Percentiles rank a stretch among this genome's conserved stretches.
These are phyloP conservation scores for Dendrobium nobile DNA, from an alignment of 106 monocot species.

Conservation along the genomic window DNA sequence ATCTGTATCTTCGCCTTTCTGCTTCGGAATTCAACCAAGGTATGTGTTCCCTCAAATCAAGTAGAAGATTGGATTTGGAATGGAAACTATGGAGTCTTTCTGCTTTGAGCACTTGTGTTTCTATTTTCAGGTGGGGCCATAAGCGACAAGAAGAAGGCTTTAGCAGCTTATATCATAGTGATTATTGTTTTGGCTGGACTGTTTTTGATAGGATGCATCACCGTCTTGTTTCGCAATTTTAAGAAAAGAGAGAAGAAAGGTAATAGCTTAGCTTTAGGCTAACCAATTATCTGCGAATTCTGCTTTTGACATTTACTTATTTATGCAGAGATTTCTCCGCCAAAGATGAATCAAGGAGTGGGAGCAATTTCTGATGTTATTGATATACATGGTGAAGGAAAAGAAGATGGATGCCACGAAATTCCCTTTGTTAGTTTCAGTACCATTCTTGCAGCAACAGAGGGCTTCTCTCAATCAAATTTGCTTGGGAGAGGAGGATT, in stretches of 20 bases:
- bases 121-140: not conserved
- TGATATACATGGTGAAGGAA: not conserved
- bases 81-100: not conserved
- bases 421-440: constrained; percentile 1
- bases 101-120: not conserved
- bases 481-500: constrained; percentile 34
- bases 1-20: constrained; percentile 20
- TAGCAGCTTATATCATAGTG: not conserved
- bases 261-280: not conserved
- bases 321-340: not conserved
- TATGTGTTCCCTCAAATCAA: not conserved
- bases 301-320: not conserved
- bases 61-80: not conserved
- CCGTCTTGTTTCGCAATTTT: not conserved
- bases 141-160: not conserved
- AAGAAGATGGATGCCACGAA: not conserved
- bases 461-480: constrained; percentile 12
- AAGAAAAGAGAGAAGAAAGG: constrained; percentile 6
- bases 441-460: constrained; percentile 18
- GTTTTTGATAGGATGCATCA: not conserved
- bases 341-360: not conserved
- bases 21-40: constrained; percentile 13
- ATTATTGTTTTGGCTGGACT: not conserved
- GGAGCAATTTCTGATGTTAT: not conserved
- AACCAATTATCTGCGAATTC: not conserved